Conservation (phyloP, 2,329 filamentous ascomycete species). For the Davidsoniella australis region DNA sequence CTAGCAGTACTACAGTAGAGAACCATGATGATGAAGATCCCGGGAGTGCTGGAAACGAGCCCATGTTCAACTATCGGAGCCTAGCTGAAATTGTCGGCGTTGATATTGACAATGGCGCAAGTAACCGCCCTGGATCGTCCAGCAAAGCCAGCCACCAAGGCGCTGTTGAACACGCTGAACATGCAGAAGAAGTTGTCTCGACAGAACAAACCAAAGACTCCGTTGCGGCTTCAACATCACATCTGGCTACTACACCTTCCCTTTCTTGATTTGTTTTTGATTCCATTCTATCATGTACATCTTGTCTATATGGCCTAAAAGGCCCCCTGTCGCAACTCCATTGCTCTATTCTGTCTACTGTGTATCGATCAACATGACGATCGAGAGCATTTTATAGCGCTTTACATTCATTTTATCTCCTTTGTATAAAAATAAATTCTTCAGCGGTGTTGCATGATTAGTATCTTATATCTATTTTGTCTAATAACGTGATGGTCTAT, state of each 20-base stretch:
- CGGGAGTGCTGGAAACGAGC: constrained; percentile 40
- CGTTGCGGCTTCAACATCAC: background rate
- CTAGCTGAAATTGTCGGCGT: constrained; percentile 69
- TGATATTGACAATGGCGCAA: constrained; percentile 21
- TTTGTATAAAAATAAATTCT: background rate
- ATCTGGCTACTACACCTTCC: background rate
- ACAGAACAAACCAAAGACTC: background rate
- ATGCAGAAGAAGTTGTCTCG: background rate
- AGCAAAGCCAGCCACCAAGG: constrained; percentile 6
- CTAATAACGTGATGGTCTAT: background rate
- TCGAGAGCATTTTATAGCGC: background rate
- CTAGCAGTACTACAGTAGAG: constrained; percentile 36
- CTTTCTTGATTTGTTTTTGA: too few species aligned
- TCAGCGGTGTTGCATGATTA: constrained; percentile 1
- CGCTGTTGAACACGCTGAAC: constrained; percentile 5
- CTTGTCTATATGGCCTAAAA: too few species aligned
- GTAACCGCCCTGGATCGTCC: background rate
- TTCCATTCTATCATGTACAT: too few species aligned
- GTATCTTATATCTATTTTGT: background rate
- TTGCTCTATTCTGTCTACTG: background rate
- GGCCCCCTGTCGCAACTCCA: too few species aligned
- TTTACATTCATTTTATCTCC: background rate
- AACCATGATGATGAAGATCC: constrained; percentile 33
- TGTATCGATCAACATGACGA: background rate
- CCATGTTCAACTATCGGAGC: constrained; percentile 84